Evolutionary conservation across 2,329 filamentous ascomycete genomes (phyloP).

Genomic region (Zalaria sp.): DNA sequence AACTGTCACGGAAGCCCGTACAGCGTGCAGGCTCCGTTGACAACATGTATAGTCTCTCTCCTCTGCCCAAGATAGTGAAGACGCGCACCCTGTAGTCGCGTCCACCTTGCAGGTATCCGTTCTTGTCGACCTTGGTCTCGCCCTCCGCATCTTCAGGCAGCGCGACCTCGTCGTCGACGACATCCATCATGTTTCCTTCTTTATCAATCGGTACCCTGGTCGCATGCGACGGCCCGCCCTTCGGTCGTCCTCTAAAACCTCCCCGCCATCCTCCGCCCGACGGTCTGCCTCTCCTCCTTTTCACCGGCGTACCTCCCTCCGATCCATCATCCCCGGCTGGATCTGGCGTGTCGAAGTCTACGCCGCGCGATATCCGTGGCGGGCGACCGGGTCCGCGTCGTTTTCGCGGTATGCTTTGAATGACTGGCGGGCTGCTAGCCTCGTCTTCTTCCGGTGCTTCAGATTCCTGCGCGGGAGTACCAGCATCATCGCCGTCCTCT

Average conservation of each 20-base stretch:
- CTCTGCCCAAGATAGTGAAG: constrained; percentile 77
- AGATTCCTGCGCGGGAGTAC: background rate
- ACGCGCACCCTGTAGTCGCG: constrained; percentile 92
- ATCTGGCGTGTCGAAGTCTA: constrained; percentile 55
- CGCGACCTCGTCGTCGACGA: constrained; percentile 81
- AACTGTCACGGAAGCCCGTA: constrained; percentile 93
- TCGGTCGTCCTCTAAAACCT: constrained; percentile 59
- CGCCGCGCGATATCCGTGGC: constrained; percentile 65
- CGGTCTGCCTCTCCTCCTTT: constrained; percentile 35
- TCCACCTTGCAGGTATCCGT: constrained; percentile 67
- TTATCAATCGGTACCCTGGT: constrained; percentile 82
- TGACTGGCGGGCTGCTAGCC: constrained; percentile 33
- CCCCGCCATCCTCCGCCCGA: constrained; percentile 32
- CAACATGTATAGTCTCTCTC: constrained; percentile 87
- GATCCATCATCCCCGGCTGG: constrained; percentile 31
- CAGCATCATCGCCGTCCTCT: background rate
- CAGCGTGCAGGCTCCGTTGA: constrained; percentile 95
- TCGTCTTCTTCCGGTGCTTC: constrained; percentile 32
- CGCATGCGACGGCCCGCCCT: constrained; percentile 59
- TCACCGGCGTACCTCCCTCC: constrained; percentile 33
- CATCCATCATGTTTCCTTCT: constrained; percentile 81
- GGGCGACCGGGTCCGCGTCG: constrained; percentile 68
- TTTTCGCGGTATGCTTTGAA: constrained; percentile 39
- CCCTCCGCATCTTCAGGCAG: constrained; percentile 78
- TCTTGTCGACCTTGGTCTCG: constrained; percentile 84